phyloP scores from a whole-genome alignment of 495 filamentous ascomycete genomes.

The Neurospora sp. region DNA sequence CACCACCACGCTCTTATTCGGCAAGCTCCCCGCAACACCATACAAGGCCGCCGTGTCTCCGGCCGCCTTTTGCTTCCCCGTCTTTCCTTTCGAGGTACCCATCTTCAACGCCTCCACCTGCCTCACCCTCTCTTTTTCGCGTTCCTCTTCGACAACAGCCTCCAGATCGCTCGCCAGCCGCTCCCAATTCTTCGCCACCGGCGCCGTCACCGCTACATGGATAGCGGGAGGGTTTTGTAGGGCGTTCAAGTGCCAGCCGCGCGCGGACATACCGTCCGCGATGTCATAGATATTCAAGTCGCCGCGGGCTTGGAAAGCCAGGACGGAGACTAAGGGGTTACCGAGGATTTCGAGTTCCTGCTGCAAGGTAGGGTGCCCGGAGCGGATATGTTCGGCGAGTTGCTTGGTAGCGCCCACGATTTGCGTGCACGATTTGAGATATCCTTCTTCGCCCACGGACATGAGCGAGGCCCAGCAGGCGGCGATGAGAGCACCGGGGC shows the following conservation, averaged over 20 bases:
- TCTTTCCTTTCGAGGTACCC: constrained; percentile 48
- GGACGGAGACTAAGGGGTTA: constrained; percentile 76
- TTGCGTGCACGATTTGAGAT: constrained; percentile 69
- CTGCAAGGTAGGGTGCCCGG: constrained; percentile 47
- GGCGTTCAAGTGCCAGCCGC: constrained; percentile 94
- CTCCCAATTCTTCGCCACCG: constrained; percentile 71
- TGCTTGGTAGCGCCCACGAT: constrained; percentile 84
- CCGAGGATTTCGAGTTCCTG: constrained; percentile 73
- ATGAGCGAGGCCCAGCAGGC: constrained; percentile 89
- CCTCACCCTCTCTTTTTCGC: constrained; percentile 53
- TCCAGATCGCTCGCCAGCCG: constrained; percentile 67
- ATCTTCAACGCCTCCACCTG: constrained; percentile 39
- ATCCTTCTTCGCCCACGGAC: constrained; percentile 79
- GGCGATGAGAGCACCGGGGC: constrained; percentile 87
- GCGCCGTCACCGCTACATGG: constrained; percentile 89
- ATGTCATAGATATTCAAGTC: constrained; percentile 79
- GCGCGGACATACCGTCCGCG: constrained; percentile 68
- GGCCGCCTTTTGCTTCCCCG: constrained; percentile 40
- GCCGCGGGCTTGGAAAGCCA: constrained; percentile 66
- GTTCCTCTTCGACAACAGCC: constrained; percentile 66
- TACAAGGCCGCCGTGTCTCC: constrained; percentile 85
- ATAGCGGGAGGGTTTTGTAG: constrained; percentile 88
- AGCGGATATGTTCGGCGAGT: constrained; percentile 64
- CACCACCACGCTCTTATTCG: constrained; percentile 89
- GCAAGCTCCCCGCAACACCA: constrained; percentile 87